A percentile compares a stretch with the other conserved stretches of the same genome.
phyloP scores from a whole-genome alignment of 495 filamentous ascomycete species.

The Patellaria atrata region DNA sequence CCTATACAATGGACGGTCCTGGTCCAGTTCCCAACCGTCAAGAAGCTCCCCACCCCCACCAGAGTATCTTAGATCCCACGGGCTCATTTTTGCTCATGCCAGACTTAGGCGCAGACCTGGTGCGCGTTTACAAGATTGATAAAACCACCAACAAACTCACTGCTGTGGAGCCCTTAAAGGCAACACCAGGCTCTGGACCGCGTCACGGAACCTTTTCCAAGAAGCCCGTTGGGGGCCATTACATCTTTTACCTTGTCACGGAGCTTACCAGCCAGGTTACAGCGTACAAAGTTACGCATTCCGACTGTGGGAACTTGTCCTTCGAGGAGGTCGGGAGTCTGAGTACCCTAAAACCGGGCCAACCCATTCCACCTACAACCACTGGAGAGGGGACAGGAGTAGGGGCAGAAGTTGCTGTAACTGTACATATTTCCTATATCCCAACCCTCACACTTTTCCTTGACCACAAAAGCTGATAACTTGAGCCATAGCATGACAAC shows the following conservation, averaged over 20 bases:
- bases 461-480: constrained; percentile 11
- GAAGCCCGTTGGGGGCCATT: constrained; percentile 27
- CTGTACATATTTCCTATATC: too few relatives aligned
- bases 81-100: constrained; percentile 48
- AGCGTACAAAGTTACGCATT: constrained; percentile 44
- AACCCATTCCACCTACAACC: constrained; percentile 36
- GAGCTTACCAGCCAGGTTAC: constrained; percentile 40
- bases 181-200: constrained; percentile 43
- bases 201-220: constrained; percentile 49
- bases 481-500: constrained; percentile 46
- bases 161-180: constrained; percentile 22
- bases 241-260: constrained; percentile 44
- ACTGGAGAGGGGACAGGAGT: too few relatives aligned
- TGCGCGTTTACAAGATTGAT: constrained; percentile 48
- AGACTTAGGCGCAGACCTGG: constrained; percentile 57
- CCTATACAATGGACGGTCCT: constrained; percentile 32
- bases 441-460: constrained; percentile 23
- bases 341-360: too few relatives aligned
- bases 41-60: constrained; percentile 54
- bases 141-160: constrained; percentile 20
- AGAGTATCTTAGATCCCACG: constrained; percentile 55
- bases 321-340: too few relatives aligned
- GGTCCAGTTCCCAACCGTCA: constrained; percentile 41
- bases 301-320: constrained; percentile 26
- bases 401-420: too few relatives aligned